Conservation (phyloP, 2,329 filamentous ascomycete species). For the Venturia pyrina region DNA sequence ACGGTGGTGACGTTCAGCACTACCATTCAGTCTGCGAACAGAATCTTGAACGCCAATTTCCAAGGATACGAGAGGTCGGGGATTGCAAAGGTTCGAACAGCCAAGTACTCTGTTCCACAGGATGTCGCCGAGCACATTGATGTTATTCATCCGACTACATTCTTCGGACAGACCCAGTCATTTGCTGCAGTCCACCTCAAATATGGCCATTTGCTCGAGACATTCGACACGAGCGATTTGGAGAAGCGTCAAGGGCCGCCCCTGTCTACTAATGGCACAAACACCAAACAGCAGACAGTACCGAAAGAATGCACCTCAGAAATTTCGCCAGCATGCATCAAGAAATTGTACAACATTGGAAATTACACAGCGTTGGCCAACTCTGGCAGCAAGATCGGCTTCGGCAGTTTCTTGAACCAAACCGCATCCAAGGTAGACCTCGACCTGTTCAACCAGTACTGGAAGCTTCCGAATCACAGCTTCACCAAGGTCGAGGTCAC, state of each 20-base stretch:
- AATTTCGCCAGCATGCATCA: slow-evolving; percentile 38
- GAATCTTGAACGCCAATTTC: slow-evolving; percentile 39
- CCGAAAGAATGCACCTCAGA: slow-evolving; percentile 26
- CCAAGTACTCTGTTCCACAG: slow-evolving; percentile 52
- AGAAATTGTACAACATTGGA: slow-evolving; percentile 36
- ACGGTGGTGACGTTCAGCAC: slow-evolving; percentile 34
- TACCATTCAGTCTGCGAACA: slow-evolving; percentile 31
- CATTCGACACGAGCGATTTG: not conserved
- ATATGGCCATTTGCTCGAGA: not conserved
- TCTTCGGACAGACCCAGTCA: not conserved
- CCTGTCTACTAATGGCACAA: not conserved
- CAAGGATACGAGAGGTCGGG: slow-evolving; percentile 14
- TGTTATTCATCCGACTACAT: slow-evolving; percentile 55
- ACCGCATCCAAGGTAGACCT: not conserved
- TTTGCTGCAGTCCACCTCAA: not conserved
- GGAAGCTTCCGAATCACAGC: not conserved
- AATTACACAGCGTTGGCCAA: slow-evolving; percentile 28
- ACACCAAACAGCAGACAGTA: not conserved
- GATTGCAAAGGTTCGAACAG: slow-evolving; percentile 36
- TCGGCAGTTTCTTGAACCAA: slow-evolving; percentile 7
- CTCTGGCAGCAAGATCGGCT: slow-evolving; percentile 18
- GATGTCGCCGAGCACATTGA: slow-evolving; percentile 45
- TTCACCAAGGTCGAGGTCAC: slow-evolving; percentile 10
- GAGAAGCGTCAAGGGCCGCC: not conserved
- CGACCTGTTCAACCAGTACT: not conserved